Evolutionary conservation across 257 asterid genomes (phyloP), one percentile per base, ranked within the genome.

Genomic region (Apocynum venetum): DNA sequence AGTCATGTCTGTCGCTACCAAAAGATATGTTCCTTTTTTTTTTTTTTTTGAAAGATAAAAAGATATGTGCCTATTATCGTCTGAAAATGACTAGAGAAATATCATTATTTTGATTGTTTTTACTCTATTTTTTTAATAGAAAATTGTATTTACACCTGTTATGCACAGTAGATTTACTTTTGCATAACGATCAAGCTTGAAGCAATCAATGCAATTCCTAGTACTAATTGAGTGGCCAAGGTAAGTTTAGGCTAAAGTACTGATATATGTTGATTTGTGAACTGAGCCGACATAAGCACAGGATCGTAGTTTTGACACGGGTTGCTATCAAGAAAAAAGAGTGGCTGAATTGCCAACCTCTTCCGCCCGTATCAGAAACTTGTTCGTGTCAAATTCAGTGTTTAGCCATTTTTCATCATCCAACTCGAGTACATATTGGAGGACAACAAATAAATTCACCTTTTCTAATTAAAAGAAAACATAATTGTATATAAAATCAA

Each of bases 1-100:
- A 43, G 73, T 68, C 53, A 41, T 68, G 43, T 19, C 36, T 43
- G 73, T 43, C 73, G 35, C 73, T 7, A 38, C 72, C 73, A 41
- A 67, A 17, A 41, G 47, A 67, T 67, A 15, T 51, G 56, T 65
- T 36, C 17, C 13, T 65, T 41, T 4, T 25, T 25, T 25, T 25
- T 25, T 25, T 25, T 25, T 25, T 25, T 25, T 25, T 25, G 31
- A 25, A 25, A 25, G 31, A 25, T 25, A 25, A 38, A 65, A 13
- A 38, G 43, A 65, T 65, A 12, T 51, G 56, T 65, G 36, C 17
- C 13, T 65, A 41, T 4, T 25, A 12, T 64, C 46, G 12, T 13
- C 19, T 36, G 70, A 64, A 64, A 64, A 64, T 38, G 70, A 36
- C 70, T 35, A 36, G n/a, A 35, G 44, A 36, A 64, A 64, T 36